Percentiles rank a stretch among this genome's conserved stretches.
Conservation (phyloP, 164 flowering plant genomes). For the Piper longum region DNA sequence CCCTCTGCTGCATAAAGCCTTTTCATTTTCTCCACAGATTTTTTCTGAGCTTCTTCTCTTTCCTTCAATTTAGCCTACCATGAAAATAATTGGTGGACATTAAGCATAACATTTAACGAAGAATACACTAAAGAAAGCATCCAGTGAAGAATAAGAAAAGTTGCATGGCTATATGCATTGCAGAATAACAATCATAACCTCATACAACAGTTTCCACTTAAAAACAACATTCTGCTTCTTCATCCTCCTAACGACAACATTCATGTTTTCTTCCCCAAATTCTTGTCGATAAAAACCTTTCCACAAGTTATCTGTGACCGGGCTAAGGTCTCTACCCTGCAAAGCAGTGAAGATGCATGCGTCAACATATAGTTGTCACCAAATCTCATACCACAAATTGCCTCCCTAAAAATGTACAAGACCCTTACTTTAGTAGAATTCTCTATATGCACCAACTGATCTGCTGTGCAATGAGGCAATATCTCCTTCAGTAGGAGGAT, state of each 20-base stretch:
- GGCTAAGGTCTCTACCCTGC: conserved; percentile 74
- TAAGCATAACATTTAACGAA: not conserved
- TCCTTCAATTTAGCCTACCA: conserved; percentile 62
- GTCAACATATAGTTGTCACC: not conserved
- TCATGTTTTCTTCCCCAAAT: conserved; percentile 30
- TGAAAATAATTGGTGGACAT: not conserved
- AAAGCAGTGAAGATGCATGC: not conserved
- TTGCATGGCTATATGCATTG: not conserved
- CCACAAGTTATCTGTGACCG: conserved; percentile 67
- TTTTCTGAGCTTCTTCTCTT: conserved; percentile 31
- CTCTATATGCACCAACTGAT: conserved; percentile 77
- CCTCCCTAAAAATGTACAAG: not conserved
- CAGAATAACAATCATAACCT: conserved; percentile 26
- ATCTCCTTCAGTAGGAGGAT: conserved; percentile 48
- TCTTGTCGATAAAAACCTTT: conserved; percentile 39
- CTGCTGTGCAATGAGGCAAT: conserved; percentile 70
- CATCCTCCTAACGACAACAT: conserved; percentile 41
- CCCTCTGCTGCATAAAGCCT: conserved; percentile 40
- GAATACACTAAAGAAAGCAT: not conserved
- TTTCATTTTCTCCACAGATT: conserved; percentile 35
- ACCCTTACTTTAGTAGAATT: conserved; percentile 44
- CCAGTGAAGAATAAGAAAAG: not conserved
- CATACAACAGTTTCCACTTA: conserved; percentile 55
- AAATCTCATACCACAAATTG: not conserved
- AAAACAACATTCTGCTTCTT: conserved; percentile 26